phyloP scores from a whole-genome alignment of 140 eudicot genomes.

The Eryngium alpinum region DNA sequence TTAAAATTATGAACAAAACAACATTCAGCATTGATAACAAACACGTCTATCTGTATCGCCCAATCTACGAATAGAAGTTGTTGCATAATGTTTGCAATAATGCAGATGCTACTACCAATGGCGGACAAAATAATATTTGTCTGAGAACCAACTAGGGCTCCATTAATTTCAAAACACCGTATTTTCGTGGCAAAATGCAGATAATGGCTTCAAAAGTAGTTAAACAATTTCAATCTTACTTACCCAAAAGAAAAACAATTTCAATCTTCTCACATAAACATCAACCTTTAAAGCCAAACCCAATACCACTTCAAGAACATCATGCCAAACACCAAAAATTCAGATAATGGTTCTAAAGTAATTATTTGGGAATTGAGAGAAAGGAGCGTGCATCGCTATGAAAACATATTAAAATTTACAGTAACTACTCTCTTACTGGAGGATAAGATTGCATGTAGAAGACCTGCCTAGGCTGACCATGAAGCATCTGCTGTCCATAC shows the following conservation, averaged over 20 bases:
- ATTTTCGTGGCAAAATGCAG: background rate
- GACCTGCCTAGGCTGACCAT: constrained; percentile 74
- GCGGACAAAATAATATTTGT: background rate
- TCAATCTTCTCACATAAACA: background rate
- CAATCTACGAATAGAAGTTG: background rate
- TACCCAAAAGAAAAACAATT: no score
- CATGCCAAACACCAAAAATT: background rate
- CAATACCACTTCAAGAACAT: background rate
- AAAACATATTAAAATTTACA: background rate
- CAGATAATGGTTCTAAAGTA: background rate
- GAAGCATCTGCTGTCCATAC: constrained; percentile 90
- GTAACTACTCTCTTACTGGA: constrained; percentile 44
- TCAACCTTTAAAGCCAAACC: background rate
- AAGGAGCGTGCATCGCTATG: background rate
- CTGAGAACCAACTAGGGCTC: background rate
- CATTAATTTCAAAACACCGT: background rate
- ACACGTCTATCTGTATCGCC: background rate
- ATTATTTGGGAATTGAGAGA: background rate
- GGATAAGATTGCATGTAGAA: constrained; percentile 82
- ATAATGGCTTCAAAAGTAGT: background rate
- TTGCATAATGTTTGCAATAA: background rate
- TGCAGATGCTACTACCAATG: background rate
- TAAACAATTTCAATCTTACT: background rate
- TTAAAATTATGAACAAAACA: background rate
- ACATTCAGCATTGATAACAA: background rate